phyloP scores from a whole-genome alignment of 2,329 filamentous ascomycete genomes.

The Metarhizium brunneum region DNA sequence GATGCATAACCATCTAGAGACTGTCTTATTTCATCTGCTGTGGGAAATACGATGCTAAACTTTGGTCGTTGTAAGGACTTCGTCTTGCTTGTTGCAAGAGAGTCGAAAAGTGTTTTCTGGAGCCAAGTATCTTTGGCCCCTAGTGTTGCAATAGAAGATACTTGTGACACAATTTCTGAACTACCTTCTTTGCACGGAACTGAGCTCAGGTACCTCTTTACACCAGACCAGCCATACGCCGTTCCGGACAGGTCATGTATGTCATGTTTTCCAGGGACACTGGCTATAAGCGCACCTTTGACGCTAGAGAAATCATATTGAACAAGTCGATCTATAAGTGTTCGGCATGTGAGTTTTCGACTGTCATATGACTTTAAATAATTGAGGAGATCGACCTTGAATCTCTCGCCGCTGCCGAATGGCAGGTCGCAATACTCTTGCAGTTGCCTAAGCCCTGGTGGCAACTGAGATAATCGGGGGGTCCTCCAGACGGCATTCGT shows the following conservation, averaged over 20 bases:
- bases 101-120: slow-evolving; percentile 49
- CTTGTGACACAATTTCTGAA: slow-evolving; percentile 49
- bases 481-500: slow-evolving; percentile 76
- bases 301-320: slow-evolving; percentile 62
- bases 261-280: slow-evolving; percentile 61
- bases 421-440: slow-evolving; percentile 6
- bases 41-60: slow-evolving; percentile 73
- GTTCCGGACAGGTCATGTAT: slow-evolving; percentile 38
- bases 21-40: slow-evolving; percentile 63
- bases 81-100: slow-evolving; percentile 28
- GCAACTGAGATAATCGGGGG: slow-evolving; percentile 51
- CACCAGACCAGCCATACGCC: slow-evolving; percentile 67
- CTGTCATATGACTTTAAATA: slow-evolving; percentile 65
- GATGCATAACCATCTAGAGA: slow-evolving; percentile 72
- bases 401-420: slow-evolving; percentile 54
- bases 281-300: slow-evolving; percentile 65
- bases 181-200: slow-evolving; percentile 36
- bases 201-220: slow-evolving; percentile 48
- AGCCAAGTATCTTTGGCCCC: slow-evolving; percentile 66
- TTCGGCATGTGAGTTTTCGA: slow-evolving; percentile 39
- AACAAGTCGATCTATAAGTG: slow-evolving; percentile 47
- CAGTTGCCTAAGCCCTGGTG: neutral
- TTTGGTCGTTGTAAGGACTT: slow-evolving; percentile 27
- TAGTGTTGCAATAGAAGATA: slow-evolving; percentile 77
- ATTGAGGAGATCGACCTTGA: slow-evolving; percentile 65